Evolutionary conservation across 2,329 filamentous ascomycete genomes (phyloP).

Genomic region (Pseudogymnoascus sp.): DNA sequence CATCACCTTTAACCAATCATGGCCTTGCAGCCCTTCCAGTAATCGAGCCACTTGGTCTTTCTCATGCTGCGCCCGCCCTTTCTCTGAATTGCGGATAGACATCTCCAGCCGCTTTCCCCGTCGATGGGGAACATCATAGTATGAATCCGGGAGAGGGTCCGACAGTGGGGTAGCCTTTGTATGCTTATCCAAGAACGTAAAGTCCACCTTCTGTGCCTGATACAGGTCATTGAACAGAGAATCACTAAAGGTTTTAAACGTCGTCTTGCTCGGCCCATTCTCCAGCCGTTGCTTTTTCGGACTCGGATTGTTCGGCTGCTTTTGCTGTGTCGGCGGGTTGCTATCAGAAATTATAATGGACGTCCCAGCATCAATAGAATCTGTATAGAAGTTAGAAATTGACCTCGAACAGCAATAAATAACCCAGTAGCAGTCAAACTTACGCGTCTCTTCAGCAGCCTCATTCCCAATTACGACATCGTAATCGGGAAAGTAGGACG

Average conservation of each 20-base stretch:
- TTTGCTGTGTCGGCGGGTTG: conserved; percentile 16
- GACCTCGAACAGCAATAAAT: neutral
- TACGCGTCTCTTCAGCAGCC: conserved; percentile 67
- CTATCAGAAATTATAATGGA: conserved; percentile 62
- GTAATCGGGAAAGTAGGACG: conserved; percentile 86
- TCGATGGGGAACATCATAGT: conserved; percentile 47
- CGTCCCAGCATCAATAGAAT: conserved; percentile 64
- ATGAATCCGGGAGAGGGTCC: conserved; percentile 49
- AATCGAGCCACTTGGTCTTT: conserved; percentile 56
- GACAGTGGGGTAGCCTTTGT: conserved; percentile 27
- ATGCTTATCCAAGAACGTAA: conserved; percentile 43
- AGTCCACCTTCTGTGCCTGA: conserved; percentile 49
- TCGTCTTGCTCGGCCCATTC: conserved; percentile 23
- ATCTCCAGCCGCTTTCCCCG: conserved; percentile 53
- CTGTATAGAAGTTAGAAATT: conserved; percentile 36
- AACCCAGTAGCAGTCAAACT: conserved; percentile 25
- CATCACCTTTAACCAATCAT: conserved; percentile 89
- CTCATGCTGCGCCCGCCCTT: conserved; percentile 57
- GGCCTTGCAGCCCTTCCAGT: conserved; percentile 76
- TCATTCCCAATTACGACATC: conserved; percentile 88
- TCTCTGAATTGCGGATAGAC: conserved; percentile 55
- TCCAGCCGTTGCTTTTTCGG: neutral
- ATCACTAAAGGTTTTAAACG: conserved; percentile 47
- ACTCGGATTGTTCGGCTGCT: neutral
- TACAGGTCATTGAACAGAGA: conserved; percentile 47